phyloP scores from a whole-genome alignment of 2,329 filamentous ascomycete genomes.

The Calcarisporium arbuscula region DNA sequence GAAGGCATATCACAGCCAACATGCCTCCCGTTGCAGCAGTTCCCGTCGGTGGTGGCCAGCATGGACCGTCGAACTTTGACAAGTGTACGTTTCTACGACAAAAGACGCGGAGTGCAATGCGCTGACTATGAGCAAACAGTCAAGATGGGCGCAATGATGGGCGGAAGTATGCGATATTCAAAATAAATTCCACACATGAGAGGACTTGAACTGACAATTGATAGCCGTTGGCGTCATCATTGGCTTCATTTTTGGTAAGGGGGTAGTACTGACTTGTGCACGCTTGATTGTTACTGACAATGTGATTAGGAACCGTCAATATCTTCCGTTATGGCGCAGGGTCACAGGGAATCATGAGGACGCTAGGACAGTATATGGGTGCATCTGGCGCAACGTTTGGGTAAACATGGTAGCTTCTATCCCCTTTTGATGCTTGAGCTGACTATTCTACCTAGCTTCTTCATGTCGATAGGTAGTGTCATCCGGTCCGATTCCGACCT shows the following conservation, averaged over 20 bases:
- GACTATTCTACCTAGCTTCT: slow-evolving; percentile 54
- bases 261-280: background rate
- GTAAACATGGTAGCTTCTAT: slow-evolving; percentile 38
- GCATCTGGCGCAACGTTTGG: slow-evolving; percentile 94
- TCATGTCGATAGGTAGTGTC: slow-evolving; percentile 97
- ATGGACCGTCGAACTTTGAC: slow-evolving; percentile 47
- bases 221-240: slow-evolving; percentile 91
- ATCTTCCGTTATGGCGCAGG: slow-evolving; percentile 95
- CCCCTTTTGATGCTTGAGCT: slow-evolving; percentile 9
- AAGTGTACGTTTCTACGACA: slow-evolving; percentile 37
- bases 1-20: too few species aligned
- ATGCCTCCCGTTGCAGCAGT: slow-evolving; percentile 38
- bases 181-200: background rate
- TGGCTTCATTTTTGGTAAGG: slow-evolving; percentile 90
- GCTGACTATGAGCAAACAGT: slow-evolving; percentile 21
- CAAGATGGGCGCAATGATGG: slow-evolving; percentile 99
- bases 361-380: slow-evolving; percentile 92
- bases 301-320: slow-evolving; percentile 72
- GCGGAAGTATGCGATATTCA: slow-evolving; percentile 69
- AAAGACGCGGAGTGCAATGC: slow-evolving; percentile 1
- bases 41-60: slow-evolving; percentile 30
- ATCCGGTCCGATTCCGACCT: slow-evolving; percentile 87
- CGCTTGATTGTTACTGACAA: slow-evolving; percentile 5
- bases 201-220: slow-evolving; percentile 21
- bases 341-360: slow-evolving; percentile 87